Evolutionary conservation across 1,139 yeast species (phyloP).

Genomic region (Geotrichum candidum): DNA sequence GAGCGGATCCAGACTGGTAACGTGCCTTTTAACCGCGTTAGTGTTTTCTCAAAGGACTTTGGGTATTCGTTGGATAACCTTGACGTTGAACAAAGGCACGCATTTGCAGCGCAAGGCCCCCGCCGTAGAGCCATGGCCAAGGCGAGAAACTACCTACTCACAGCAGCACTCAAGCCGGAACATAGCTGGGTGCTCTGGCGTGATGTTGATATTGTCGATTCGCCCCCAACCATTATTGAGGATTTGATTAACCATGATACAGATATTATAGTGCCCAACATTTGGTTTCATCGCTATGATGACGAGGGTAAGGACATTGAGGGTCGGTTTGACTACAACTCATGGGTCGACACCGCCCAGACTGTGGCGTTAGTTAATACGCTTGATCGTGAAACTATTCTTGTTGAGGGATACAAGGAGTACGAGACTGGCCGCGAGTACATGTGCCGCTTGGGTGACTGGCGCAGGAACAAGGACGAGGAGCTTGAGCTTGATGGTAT

Average conservation of each 20-base stretch:
- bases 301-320: slow-evolving; percentile 59
- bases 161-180: slow-evolving; percentile 70
- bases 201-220: slow-evolving; percentile 81
- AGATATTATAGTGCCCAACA: slow-evolving; percentile 85
- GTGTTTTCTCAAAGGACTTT: slow-evolving; percentile 74
- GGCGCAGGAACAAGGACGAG: slow-evolving; percentile 57
- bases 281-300: slow-evolving; percentile 78
- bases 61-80: slow-evolving; percentile 77
- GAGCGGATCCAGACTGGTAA: slow-evolving; percentile 27
- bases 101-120: slow-evolving; percentile 83
- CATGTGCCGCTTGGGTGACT: slow-evolving; percentile 56
- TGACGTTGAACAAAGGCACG: slow-evolving; percentile 59
- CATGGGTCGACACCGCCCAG: slow-evolving; percentile 78
- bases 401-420: slow-evolving; percentile 87
- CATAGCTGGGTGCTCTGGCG: slow-evolving; percentile 96
- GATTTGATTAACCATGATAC: slow-evolving; percentile 67
- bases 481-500: slow-evolving; percentile 76
- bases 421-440: slow-evolving; percentile 87
- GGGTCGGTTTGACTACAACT: slow-evolving; percentile 80
- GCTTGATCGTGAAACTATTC: slow-evolving; percentile 75
- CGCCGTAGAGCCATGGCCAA: slow-evolving; percentile 84
- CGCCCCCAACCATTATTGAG: slow-evolving; percentile 74
- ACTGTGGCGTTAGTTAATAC: slow-evolving; percentile 62
- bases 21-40: slow-evolving; percentile 60
- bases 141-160: slow-evolving; percentile 81